phyloP scores from a whole-genome alignment of 2,329 filamentous ascomycete species.

The Xylariomycetidae sp. region DNA sequence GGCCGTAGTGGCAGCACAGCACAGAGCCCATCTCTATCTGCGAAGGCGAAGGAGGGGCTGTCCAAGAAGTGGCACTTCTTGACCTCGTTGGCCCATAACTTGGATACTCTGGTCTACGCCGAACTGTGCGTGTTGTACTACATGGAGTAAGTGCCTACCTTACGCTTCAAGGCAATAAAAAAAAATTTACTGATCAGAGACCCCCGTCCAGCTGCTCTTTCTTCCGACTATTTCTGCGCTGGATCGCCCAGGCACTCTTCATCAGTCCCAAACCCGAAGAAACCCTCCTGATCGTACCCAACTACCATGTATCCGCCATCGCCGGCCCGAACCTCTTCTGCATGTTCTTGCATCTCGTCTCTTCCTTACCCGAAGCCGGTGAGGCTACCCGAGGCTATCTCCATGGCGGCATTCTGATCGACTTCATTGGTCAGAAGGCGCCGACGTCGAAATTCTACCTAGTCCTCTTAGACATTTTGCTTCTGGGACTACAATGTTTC shows the following conservation, averaged over 20 bases:
- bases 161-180: background rate
- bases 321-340: conserved; percentile 54
- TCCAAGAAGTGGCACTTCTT: conserved; percentile 55
- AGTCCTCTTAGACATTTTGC: conserved; percentile 48
- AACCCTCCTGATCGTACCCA: conserved; percentile 49
- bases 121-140: conserved; percentile 63
- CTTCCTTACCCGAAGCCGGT: conserved; percentile 48
- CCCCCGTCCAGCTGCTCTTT: conserved; percentile 51
- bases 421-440: conserved; percentile 62
- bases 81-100: conserved; percentile 51
- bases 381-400: conserved; percentile 60
- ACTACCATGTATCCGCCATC: conserved; percentile 52
- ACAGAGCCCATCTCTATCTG: conserved; percentile 22
- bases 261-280: conserved; percentile 56
- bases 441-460: conserved; percentile 51
- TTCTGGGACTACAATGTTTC: conserved; percentile 53
- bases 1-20: conserved; percentile 3
- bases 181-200: conserved; percentile 4
- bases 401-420: conserved; percentile 61
- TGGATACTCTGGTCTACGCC: conserved; percentile 58
- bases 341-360: conserved; percentile 52
- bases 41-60: conserved; percentile 30
- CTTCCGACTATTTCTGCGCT: conserved; percentile 54
- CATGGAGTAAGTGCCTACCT: conserved; percentile 53
- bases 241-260: conserved; percentile 55